Evolutionary conservation across 1,284 basidiomycete genomes (phyloP), one percentile per base, ranked within the genome.

Genomic region (Clitocybe nebularis): DNA sequence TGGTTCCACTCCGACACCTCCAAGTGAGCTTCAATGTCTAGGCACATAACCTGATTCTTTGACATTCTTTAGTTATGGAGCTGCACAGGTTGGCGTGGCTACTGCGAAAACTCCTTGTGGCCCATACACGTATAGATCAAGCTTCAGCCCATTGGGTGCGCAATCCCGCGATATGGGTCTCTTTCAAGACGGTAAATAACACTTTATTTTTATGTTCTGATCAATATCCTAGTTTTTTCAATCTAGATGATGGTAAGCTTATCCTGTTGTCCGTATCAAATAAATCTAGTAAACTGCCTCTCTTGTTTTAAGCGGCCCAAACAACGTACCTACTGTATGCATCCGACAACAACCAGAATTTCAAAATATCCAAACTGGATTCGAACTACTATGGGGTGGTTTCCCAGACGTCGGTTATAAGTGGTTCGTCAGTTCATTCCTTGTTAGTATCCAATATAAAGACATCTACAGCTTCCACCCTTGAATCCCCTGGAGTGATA

Each of bases 1-100:
- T 83, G 79, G 79, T 83, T 83, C 65, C 79, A 83, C 56, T 79
- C 77, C 11, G 79, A 83, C 54, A 67, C 66, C 23, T 76, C 75
- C 46, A 73, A 79, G 77, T 81, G 13, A 16, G 14, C 5, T 32
- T 32, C 29, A 32, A 32, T n/a, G n/a, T n/a, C n/a, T n/a, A n/a
- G n/a, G n/a, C n/a, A n/a, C n/a, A n/a, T n/a, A n/a, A n/a, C 33
- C 23, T 23, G 14, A 9, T 36, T 14, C 24, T 20, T 16, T 22
- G 23, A 25, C 16, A 30, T 43, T 10, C 42, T 36, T 16, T 29
- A 82, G 79, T 57, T 83, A 83, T 51, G 77, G 77, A 16, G 74
- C 74, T 17, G 80, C 79, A 4, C 64, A 73, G 67, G 78, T 81
- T 28, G 79, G 79, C 7, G 75, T 81, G 3, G 80, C 80, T 2